phyloP scores from a whole-genome alignment of 352 stramenopile species.

The Nothophytophthora sp. region DNA sequence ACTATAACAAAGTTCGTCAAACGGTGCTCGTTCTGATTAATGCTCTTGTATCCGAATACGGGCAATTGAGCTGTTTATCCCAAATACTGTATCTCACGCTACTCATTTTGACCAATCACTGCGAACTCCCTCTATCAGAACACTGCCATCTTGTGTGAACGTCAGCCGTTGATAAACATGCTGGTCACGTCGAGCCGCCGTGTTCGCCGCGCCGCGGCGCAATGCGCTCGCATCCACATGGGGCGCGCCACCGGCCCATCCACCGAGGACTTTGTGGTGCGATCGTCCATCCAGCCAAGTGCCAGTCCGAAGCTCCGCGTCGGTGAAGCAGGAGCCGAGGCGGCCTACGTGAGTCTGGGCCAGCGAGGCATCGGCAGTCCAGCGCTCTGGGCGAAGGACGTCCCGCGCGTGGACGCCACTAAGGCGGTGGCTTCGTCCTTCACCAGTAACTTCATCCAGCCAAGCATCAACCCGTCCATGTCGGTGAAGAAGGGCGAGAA shows the following conservation, averaged over 20 bases:
- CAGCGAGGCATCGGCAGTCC: slow-evolving; percentile 59
- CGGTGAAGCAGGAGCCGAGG: slow-evolving; percentile 19
- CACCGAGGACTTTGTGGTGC: slow-evolving; percentile 47
- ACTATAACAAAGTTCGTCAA: too few species aligned
- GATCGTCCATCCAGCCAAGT: slow-evolving; percentile 11
- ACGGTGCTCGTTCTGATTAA: too few species aligned
- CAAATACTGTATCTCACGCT: too few species aligned
- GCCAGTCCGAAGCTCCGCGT: slow-evolving; percentile 34
- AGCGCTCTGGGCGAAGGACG: slow-evolving; percentile 67
- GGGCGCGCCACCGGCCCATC: slow-evolving; percentile 43
- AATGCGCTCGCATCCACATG: slow-evolving; percentile 40
- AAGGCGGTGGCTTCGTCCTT: slow-evolving; percentile 41
- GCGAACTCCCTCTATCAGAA: too few species aligned
- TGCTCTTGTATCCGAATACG: too few species aligned
- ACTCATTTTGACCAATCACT: too few species aligned
- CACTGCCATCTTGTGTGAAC: too few species aligned
- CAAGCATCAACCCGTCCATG: slow-evolving; percentile 50
- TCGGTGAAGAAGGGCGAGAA: slow-evolving; percentile 32
- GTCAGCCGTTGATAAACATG: too few species aligned
- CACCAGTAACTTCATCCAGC: slow-evolving; percentile 68
- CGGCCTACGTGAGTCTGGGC: slow-evolving; percentile 20
- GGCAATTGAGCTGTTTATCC: too few species aligned
- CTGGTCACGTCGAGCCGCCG: neutral
- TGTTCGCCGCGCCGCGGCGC: slow-evolving; percentile 3
- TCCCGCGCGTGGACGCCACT: slow-evolving; percentile 62